A percentile compares a stretch with the other conserved stretches of the same genome.
Conservation (phyloP, 2,329 filamentous ascomycete species). For the Pestalotiopsis sp. region DNA sequence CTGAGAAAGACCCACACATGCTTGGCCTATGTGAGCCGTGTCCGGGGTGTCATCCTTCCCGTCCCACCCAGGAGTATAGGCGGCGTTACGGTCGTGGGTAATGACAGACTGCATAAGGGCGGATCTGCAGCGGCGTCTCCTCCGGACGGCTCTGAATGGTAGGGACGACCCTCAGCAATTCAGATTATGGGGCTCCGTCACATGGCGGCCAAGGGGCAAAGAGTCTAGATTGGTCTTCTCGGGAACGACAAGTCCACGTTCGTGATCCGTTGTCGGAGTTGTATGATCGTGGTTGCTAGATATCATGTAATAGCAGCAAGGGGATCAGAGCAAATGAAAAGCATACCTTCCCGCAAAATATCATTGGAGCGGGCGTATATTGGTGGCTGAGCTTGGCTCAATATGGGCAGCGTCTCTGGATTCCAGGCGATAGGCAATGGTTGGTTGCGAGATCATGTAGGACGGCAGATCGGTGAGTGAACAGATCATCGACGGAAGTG, state of each 20-base stretch:
- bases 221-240: background rate
- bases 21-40: background rate
- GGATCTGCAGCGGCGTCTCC: constrained; percentile 7
- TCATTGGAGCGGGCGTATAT: too few species aligned
- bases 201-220: background rate
- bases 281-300: too few species aligned
- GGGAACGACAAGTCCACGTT: background rate
- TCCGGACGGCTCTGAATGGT: background rate
- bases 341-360: too few species aligned
- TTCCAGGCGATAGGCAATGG: background rate
- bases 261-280: background rate
- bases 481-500: background rate
- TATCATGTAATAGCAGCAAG: background rate
- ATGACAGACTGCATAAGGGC: background rate
- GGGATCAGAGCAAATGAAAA: background rate
- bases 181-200: background rate
- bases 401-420: background rate
- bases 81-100: background rate
- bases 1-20: background rate
- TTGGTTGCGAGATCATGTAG: background rate
- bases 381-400: background rate
- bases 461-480: background rate
- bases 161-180: background rate
- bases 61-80: background rate
- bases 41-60: background rate